phyloP scores from a whole-genome alignment of 139 green algal species.

The Coelastrella sp. region DNA sequence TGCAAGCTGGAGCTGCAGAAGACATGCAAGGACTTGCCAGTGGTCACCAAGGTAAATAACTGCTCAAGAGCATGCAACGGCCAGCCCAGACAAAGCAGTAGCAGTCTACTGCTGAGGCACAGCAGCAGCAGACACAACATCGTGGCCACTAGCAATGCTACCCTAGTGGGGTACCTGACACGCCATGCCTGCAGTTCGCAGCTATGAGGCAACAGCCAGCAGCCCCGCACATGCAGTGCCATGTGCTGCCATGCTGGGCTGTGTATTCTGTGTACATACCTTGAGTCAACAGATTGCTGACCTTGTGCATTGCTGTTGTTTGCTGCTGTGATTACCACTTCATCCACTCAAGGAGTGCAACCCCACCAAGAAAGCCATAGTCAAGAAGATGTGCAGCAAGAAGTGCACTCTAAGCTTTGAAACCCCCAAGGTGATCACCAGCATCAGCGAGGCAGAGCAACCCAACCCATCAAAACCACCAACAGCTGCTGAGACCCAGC shows the following conservation, averaged over 20 bases:
- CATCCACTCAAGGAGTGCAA: neutral
- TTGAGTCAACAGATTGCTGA: neutral
- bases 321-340: neutral
- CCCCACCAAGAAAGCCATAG: neutral
- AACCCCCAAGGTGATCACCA: neutral
- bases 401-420: neutral
- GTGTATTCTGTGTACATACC: no score
- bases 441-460: neutral
- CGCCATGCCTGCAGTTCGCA: no score
- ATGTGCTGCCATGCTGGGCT: no score
- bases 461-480: neutral
- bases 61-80: neutral
- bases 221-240: no score
- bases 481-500: neutral
- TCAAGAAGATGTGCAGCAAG: constrained; percentile 4
- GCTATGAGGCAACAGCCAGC: no score
- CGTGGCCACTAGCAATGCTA: no score
- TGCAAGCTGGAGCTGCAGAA: constrained; percentile 1
- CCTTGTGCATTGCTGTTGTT: neutral
- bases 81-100: neutral
- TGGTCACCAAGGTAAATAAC: neutral
- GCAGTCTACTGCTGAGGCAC: no score
- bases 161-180: no score
- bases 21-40: neutral
- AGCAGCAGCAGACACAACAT: neutral